phyloP scores from a whole-genome alignment of 495 filamentous ascomycete species.

The Xylaria cubensis region DNA sequence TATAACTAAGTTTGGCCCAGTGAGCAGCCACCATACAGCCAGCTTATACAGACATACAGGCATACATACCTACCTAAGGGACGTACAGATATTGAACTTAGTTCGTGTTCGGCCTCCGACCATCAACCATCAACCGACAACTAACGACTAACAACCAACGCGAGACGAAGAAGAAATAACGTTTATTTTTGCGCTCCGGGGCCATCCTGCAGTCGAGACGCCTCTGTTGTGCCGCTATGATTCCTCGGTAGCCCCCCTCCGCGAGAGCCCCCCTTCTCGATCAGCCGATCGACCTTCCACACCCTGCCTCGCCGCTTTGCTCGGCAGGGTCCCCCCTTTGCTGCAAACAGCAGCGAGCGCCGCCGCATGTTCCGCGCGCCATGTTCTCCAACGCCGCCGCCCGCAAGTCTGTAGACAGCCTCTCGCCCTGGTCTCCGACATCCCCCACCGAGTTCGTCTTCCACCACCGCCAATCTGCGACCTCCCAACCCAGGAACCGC shows the following conservation, averaged over 20 bases:
- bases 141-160: too few species aligned
- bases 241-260: constrained; percentile 41
- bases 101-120: not conserved
- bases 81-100: not conserved
- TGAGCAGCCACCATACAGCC: not conserved
- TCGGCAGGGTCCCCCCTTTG: too few species aligned
- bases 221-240: constrained; percentile 38
- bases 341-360: constrained; percentile 28
- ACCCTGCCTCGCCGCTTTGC: constrained; percentile 2
- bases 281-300: constrained; percentile 26
- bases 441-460: constrained; percentile 68
- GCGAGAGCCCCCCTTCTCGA: constrained; percentile 37
- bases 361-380: constrained; percentile 38
- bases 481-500: constrained; percentile 46
- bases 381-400: constrained; percentile 70
- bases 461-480: constrained; percentile 50
- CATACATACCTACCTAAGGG: too few species aligned
- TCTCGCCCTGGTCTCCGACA: constrained; percentile 59
- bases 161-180: too few species aligned
- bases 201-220: constrained; percentile 31
- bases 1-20: not conserved
- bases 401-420: constrained; percentile 74
- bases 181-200: constrained; percentile 9
- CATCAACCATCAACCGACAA: too few species aligned
- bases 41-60: not conserved